phyloP scores from a whole-genome alignment of 495 filamentous ascomycete genomes.

The Hyaloscypha variabilis region DNA sequence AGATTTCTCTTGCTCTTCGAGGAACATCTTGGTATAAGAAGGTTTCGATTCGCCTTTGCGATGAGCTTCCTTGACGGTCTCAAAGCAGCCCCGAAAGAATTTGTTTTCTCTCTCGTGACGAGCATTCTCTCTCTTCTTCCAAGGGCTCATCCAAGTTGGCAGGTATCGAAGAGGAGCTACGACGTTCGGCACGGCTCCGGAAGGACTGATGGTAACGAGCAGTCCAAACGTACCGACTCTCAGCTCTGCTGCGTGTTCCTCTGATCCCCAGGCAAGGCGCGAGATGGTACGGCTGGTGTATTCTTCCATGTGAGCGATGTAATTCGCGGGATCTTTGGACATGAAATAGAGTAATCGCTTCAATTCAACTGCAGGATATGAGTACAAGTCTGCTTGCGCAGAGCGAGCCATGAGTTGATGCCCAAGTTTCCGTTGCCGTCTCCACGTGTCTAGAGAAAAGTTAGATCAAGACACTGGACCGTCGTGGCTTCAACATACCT shows the following conservation, averaged over 20 bases:
- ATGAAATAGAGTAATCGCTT: constrained; percentile 54
- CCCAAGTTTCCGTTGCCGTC: constrained; percentile 60
- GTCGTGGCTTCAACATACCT: not conserved
- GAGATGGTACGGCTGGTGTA: constrained; percentile 63
- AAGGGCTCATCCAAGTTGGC: constrained; percentile 46
- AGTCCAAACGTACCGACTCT: constrained; percentile 59
- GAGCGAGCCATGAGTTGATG: constrained; percentile 55
- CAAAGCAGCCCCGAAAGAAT: constrained; percentile 42
- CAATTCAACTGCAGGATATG: constrained; percentile 55
- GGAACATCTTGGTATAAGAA: constrained; percentile 33
- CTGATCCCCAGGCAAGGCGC: constrained; percentile 59
- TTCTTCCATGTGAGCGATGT: constrained; percentile 50
- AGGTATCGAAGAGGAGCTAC: constrained; percentile 48
- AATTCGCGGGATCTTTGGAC: constrained; percentile 39
- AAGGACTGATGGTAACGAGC: constrained; percentile 58
- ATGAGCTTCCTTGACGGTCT: constrained; percentile 48
- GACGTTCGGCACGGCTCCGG: constrained; percentile 56
- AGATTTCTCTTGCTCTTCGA: constrained; percentile 30
- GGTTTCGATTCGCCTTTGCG: constrained; percentile 39
- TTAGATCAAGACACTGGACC: constrained; percentile 2
- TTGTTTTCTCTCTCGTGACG: constrained; percentile 43
- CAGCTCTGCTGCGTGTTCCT: constrained; percentile 47
- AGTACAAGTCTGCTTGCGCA: constrained; percentile 44
- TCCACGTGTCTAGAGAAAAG: constrained; percentile 50
- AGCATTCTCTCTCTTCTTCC: constrained; percentile 51